These are phyloP conservation scores for Monilinia aucupariae DNA, from an alignment of 2,329 filamentous ascomycete genomes.

Conservation along the genomic window DNA sequence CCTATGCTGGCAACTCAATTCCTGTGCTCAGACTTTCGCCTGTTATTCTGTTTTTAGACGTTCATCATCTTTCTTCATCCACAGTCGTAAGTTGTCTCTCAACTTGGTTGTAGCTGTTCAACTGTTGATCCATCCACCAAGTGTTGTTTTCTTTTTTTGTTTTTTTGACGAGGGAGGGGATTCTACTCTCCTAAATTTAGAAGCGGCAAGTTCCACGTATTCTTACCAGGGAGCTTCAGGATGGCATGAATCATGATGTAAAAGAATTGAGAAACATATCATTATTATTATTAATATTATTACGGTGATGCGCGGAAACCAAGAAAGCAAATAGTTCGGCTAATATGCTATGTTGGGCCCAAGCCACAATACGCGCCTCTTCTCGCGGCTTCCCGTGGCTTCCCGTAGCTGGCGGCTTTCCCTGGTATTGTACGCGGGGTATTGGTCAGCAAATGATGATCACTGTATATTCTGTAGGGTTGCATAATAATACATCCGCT, in stretches of 20 bases:
- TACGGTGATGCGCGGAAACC: neutral
- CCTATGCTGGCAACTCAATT: neutral
- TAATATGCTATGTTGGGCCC: too few relatives aligned
- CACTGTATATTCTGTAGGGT: too few relatives aligned
- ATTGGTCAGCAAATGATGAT: too few relatives aligned
- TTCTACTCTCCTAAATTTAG: neutral
- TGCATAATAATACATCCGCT: too few relatives aligned
- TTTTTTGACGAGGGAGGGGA: neutral
- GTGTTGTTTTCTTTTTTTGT: too few relatives aligned
- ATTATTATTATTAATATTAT: too few relatives aligned
- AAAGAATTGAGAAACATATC: too few relatives aligned
- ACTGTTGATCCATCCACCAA: neutral
- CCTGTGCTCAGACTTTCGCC: neutral
- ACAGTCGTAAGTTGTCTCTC: neutral
- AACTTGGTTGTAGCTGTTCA: neutral
- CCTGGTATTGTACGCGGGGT: too few relatives aligned
- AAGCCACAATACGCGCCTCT: too few relatives aligned
- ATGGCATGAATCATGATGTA: conserved; percentile 3
- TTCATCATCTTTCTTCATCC: neutral
- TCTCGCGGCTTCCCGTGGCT: too few relatives aligned
- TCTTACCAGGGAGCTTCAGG: neutral
- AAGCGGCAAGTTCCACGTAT: conserved; percentile 2
- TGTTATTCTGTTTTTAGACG: neutral
- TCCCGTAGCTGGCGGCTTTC: too few relatives aligned
- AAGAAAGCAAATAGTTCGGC: neutral